Evolutionary conservation across 176 grass and related monocot species (phyloP), one percentile per base, ranked within the genome.

Genomic region (Echinochloa phyllopogon): DNA sequence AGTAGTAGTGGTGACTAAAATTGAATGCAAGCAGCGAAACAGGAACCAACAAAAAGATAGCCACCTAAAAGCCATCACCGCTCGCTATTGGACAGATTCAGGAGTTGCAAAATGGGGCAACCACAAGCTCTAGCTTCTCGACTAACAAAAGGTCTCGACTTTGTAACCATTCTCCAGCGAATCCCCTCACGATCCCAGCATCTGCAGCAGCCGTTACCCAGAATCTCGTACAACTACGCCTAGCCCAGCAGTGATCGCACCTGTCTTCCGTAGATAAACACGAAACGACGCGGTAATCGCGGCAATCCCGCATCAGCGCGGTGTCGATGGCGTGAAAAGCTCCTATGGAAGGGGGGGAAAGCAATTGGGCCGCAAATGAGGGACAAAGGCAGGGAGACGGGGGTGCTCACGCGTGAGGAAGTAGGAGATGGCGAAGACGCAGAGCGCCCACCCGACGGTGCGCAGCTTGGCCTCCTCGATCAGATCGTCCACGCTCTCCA

Each of bases 401-500:
- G 37, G 43, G 10, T 16, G 85, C 93, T 88, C 88, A 99, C 96
- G 93, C 20, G 96, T 88, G 74, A 99, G 85, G 81, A 94, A 79
- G 90, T 96, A 99, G 83, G 87, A 86, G 88, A 99, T 82, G 77
- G 91, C 88, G 80, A 96, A 99, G 86, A 93, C 64, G 91, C 96
- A 91, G 78, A 99, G 86, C 33, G 77, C 96, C 96, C 96, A 99
- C 48, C 80, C 90, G 16, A 96, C 85, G 52, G 96, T 94, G 45
- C 96, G 96, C 71, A 87, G 64, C 89, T 96, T 99, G 7, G 69
- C 89, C 91, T 99, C 96, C 86, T 99, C 96, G 72, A 99, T 92
- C 88, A 99, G 89, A 96, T 99, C 96, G 44, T 92, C 93, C 77
- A 99, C 65, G 66, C 86, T 92, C 83, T 83, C 84, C 91, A 99